Evolutionary conservation across 208 protist species (phyloP).

Genomic region (Wallacemonas sp.): DNA sequence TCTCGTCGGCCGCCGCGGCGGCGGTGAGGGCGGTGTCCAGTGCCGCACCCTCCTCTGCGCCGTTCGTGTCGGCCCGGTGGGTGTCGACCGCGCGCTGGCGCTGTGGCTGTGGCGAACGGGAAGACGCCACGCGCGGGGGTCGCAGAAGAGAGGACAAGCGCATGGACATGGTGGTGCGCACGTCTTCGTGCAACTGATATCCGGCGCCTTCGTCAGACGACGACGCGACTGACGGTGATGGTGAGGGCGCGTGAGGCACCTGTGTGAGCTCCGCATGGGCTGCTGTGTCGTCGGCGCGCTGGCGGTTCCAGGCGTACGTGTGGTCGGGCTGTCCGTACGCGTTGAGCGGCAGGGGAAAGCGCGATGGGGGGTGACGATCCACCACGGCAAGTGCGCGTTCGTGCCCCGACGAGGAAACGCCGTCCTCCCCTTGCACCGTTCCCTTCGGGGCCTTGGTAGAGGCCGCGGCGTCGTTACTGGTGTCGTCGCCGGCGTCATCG

Average conservation of each 20-base stretch:
- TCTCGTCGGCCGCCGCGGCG: too few relatives aligned
- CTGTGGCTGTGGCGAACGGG: not conserved
- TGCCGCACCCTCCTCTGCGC: too few relatives aligned
- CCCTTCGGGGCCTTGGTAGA: too few relatives aligned
- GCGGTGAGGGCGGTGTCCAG: too few relatives aligned
- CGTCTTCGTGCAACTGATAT: not conserved
- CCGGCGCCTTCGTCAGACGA: too few relatives aligned
- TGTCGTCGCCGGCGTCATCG: not conserved
- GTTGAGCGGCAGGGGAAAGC: not conserved
- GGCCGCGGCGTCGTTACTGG: not conserved
- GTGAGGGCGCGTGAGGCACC: too few relatives aligned
- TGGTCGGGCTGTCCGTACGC: conserved; percentile 5
- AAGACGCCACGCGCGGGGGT: not conserved
- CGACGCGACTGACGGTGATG: too few relatives aligned
- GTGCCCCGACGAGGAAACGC: too few relatives aligned
- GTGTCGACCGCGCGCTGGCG: not conserved
- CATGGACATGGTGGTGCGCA: conserved; percentile 4
- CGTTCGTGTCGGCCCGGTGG: not conserved
- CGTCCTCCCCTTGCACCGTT: not conserved
- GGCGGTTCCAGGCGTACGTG: not conserved
- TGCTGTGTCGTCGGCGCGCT: too few relatives aligned
- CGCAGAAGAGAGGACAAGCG: conserved; percentile 2
- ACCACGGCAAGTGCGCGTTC: not conserved
- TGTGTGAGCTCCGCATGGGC: too few relatives aligned
- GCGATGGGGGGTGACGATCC: too few relatives aligned